Evolutionary conservation across 805 yeast species (phyloP), one percentile per base, ranked within the genome.

Genomic region (Wickerhamomyces sydowiorum): DNA sequence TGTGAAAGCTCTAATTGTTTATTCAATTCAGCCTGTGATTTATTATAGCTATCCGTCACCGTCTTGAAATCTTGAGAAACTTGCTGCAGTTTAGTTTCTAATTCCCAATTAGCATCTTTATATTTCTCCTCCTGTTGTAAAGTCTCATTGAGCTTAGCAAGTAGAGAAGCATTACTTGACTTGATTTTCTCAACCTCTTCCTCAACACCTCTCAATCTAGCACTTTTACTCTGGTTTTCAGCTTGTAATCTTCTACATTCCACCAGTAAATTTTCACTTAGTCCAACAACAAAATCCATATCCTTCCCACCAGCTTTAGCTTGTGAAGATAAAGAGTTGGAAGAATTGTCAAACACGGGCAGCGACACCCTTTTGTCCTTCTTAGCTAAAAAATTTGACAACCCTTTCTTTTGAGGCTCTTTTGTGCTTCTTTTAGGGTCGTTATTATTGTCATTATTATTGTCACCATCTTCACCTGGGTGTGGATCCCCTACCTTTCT

Each of bases 221-320:
- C 48, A 45, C 72, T 71, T 47, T 71, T 66, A 47, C 62, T 64
- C 40, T 70, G 70, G 56, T 76, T 80, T 44, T 82, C 87, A 21
- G 84, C 80, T 41, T 78, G 82, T 42, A 85, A 66, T 46, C 82
- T 71, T 50, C 90, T 74, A 53, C 89, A 83, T 58, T 86, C 88
- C 35, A 73, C 65, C 15, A 85, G 68, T 47, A 85, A 64, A 43
- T 82, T 82, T 52, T 85, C 91, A 62, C 87, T 80, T 42, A 85
- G 61, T 4, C 85, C 87, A 44, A 83, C 83, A 14, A 83, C 79
- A 55, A 84, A 84, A 54, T 78, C 77, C 67, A 82, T 77, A 45
- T 83, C 86, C 49, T 78, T 78, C 18, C 78, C 78, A n/a, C 50
- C 39, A 14, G 47, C 50, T 44, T 52, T 56, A 4, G 50, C 2